These are phyloP conservation scores for Carex pumila DNA, from an alignment of 176 grass and related monocot genomes.

Conservation along the genomic window DNA sequence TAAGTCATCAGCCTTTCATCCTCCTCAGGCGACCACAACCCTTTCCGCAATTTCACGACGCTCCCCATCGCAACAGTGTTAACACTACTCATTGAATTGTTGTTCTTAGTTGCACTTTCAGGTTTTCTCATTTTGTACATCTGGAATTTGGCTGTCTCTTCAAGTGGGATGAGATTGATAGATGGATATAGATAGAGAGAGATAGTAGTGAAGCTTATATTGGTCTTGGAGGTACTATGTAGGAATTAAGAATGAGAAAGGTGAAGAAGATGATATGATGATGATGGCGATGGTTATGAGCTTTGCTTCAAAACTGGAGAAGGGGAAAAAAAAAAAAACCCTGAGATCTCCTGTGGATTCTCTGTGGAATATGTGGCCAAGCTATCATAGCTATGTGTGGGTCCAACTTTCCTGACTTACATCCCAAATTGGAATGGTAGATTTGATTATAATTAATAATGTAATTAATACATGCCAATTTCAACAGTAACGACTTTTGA, in stretches of 20 bases:
- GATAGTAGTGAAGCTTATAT: conserved; percentile 27
- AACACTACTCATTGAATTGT: background rate
- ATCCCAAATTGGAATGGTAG: background rate
- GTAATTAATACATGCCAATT: background rate
- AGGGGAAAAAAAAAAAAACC: conserved; percentile 2
- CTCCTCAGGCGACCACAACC: conserved; percentile 98
- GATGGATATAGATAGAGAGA: background rate
- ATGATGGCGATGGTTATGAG: conserved; percentile 64
- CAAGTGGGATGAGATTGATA: conserved; percentile 9
- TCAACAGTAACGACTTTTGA: too few species aligned
- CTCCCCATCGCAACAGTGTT: conserved; percentile 2
- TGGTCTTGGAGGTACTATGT: conserved; percentile 7
- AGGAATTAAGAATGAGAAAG: conserved; percentile 14
- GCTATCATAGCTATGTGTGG: background rate
- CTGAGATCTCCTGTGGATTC: background rate
- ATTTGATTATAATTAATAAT: background rate
- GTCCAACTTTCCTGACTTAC: background rate
- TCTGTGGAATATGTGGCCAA: background rate
- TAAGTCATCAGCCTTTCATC: conserved; percentile 85
- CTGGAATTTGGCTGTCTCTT: background rate
- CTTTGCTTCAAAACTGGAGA: conserved; percentile 94
- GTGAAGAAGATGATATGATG: conserved; percentile 62
- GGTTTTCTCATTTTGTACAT: conserved; percentile 73
- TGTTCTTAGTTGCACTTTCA: conserved; percentile 20
- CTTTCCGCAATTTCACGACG: conserved; percentile 62